Base-by-base conservation (phyloP, 176 grass and related monocot species). In the Melocanna baccifera region DNA sequence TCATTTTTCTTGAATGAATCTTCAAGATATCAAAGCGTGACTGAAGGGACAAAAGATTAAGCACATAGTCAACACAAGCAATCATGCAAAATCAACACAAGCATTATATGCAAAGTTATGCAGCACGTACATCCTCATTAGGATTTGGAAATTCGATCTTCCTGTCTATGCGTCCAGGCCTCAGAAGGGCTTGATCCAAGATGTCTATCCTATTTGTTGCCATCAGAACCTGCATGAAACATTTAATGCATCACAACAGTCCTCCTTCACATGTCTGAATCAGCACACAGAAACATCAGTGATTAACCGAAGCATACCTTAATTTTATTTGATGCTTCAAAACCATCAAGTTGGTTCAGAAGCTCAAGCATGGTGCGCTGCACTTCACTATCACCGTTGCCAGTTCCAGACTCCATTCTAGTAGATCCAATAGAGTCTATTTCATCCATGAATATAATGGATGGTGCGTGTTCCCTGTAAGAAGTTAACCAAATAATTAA, bases 121-220 rank as follows among this genome's bases (percentile, higher is more conserved):
- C 25, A 76, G 51, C 64, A 84, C 80, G 9, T 86, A 98, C 96
- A 87, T 95, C 96, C 89, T 88, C 96, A 67, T 98, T 98, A 57
- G 96, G 96, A 69, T 98, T 98, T 58, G 96, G 96, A n/a, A 98
- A 98, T 82, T 98, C 96, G 48, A 98, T 96, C 91, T 98, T 98
- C 86, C 96, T 94, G 86, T 98, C 96, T 28, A 98, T 98, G 59
- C 96, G 91, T 3, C 96, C 96, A 80, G 96, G 96, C 88, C 96
- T 98, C 67, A 98, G 81, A 53, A 98, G 91, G 16, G 96, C 96
- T 79, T 94, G 96, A 90, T 98, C 96, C 91, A 98, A 84, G 71
- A 98, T 98, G 88, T 98, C 96, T 75, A 98, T 95, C 75, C 96
- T 85, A 77, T 98, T 98, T 73, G 96, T 98, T 75, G 96, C 96